Conservation (phyloP, 768 basidiomycete genomes). For the Trametes elegans region DNA sequence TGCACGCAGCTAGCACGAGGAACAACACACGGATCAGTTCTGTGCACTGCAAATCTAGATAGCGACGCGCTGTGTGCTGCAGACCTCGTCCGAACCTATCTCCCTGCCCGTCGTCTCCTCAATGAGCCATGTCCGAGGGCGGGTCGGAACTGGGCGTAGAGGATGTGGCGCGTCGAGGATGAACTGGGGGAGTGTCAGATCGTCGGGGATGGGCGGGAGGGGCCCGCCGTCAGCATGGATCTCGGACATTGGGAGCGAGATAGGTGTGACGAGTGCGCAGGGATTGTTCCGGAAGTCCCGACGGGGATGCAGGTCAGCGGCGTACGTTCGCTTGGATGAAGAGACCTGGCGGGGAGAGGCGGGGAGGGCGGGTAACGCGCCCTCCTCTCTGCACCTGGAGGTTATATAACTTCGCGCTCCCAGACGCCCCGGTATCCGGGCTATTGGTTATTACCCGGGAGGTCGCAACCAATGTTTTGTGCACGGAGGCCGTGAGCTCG, state of each 20-base stretch:
- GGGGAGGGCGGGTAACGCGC: too few relatives aligned
- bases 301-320: too few relatives aligned
- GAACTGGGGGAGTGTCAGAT: constrained; percentile 38
- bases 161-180: constrained; percentile 36
- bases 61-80: not conserved
- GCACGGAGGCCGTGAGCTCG: too few relatives aligned
- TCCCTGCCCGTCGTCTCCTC: constrained; percentile 39
- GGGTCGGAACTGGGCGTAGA: constrained; percentile 26
- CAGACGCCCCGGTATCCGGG: too few relatives aligned
- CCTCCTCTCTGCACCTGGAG: too few relatives aligned
- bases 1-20: constrained; percentile 30
- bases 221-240: constrained; percentile 7
- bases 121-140: constrained; percentile 38
- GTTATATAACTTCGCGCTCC: too few relatives aligned
- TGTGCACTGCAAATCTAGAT: not conserved
- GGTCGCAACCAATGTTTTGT: too few relatives aligned
- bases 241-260: constrained; percentile 5
- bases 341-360: too few relatives aligned
- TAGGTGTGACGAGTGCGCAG: too few relatives aligned
- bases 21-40: not conserved
- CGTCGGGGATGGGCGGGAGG: constrained; percentile 32
- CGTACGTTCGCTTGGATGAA: too few relatives aligned
- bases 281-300: too few relatives aligned
- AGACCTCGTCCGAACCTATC: constrained; percentile 38
- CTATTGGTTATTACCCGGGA: too few relatives aligned